These are phyloP conservation scores for Pholiota adiposa DNA, from an alignment of 1,284 basidiomycete species.

Conservation along the genomic window DNA sequence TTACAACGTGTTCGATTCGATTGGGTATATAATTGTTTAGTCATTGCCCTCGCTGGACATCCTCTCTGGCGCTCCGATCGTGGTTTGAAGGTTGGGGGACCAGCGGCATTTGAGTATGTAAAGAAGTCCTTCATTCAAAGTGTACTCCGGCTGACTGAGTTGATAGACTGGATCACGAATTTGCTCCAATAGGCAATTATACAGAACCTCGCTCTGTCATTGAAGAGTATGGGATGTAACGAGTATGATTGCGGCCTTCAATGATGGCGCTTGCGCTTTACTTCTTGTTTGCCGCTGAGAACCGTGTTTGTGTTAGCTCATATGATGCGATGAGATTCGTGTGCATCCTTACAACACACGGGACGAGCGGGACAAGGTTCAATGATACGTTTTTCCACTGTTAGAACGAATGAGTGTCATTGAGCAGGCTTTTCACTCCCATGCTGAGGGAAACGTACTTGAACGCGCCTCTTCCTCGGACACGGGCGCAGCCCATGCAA, in stretches of 20 bases:
- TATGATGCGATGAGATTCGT: not conserved
- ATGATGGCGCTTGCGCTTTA: not conserved
- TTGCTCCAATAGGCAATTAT: constrained; percentile 29
- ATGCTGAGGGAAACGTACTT: not conserved
- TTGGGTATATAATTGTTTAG: constrained; percentile 21
- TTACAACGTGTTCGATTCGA: not conserved
- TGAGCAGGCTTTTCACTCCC: not conserved
- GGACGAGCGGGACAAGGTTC: not conserved
- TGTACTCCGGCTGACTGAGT: not conserved
- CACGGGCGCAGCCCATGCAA: not conserved
- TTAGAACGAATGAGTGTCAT: not conserved
- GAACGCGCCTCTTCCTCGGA: not conserved
- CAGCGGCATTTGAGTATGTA: constrained; percentile 35
- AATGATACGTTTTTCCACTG: not conserved
- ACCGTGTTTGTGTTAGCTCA: not conserved
- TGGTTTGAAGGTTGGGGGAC: constrained; percentile 51
- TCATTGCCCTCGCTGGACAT: constrained; percentile 55
- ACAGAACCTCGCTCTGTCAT: constrained; percentile 31
- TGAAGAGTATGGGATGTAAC: constrained; percentile 23
- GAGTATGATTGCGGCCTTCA: not conserved
- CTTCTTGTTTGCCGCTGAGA: not conserved
- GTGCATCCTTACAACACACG: not conserved
- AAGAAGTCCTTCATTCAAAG: not conserved
- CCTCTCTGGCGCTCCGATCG: constrained; percentile 56
- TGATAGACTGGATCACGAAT: constrained; percentile 23